Evolutionary conservation across 1,284 basidiomycete genomes (phyloP).

Genomic region (Apiotrichum mycotoxinovorans): DNA sequence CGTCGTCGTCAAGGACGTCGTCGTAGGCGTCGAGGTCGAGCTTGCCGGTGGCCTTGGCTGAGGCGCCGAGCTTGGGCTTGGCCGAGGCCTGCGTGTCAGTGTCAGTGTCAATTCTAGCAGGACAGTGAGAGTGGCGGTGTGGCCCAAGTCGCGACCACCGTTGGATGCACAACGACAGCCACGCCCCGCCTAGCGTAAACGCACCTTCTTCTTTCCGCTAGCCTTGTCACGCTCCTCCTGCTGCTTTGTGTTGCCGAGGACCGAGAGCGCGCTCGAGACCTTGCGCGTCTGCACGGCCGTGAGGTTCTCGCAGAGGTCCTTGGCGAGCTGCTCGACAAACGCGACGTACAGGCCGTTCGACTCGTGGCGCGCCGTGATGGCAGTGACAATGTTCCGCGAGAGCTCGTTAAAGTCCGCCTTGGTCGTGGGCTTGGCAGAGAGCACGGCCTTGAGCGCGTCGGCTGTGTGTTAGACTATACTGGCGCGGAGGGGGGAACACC

Average conservation of each 20-base stretch:
- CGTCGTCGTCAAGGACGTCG: slow-evolving; percentile 68
- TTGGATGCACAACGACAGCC: too few species aligned
- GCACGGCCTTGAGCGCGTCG: slow-evolving; percentile 58
- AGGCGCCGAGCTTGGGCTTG: slow-evolving; percentile 66
- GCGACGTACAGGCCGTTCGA: slow-evolving; percentile 71
- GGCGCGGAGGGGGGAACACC: not conserved
- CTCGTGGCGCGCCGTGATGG: slow-evolving; percentile 70
- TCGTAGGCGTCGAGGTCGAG: slow-evolving; percentile 75
- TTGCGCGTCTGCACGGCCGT: slow-evolving; percentile 86
- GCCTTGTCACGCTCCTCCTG: slow-evolving; percentile 78
- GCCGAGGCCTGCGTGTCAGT: slow-evolving; percentile 53
- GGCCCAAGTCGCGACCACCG: too few species aligned
- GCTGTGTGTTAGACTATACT: slow-evolving; percentile 11
- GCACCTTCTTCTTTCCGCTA: slow-evolving; percentile 83
- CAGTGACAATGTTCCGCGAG: slow-evolving; percentile 67
- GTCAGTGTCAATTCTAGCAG: too few species aligned
- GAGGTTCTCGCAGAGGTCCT: slow-evolving; percentile 67
- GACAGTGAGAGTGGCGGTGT: slow-evolving; percentile 4
- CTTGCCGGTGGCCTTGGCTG: slow-evolving; percentile 61
- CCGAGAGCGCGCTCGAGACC: slow-evolving; percentile 72
- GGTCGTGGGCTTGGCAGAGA: slow-evolving; percentile 71
- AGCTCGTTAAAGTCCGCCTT: slow-evolving; percentile 78
- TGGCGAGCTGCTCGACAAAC: slow-evolving; percentile 77
- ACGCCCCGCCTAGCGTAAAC: too few species aligned
- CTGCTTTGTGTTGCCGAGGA: slow-evolving; percentile 89